Conservation (phyloP, 202 grass and related monocot genomes). For the Thinopyrum obtusiflorum region DNA sequence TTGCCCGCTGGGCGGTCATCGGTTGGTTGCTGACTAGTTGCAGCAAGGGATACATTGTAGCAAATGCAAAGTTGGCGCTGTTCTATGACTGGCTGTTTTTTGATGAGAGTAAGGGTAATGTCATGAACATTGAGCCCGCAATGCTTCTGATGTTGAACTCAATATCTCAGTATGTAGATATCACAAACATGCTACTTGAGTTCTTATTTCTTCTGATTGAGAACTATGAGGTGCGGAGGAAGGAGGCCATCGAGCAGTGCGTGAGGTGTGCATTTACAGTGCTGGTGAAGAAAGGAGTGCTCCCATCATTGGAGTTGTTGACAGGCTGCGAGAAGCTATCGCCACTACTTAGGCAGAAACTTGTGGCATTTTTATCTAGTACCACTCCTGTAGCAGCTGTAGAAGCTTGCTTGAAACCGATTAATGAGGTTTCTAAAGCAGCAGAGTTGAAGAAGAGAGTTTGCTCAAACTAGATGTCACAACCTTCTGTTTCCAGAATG, state of each 20-base stretch:
- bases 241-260: slow-evolving; percentile 44
- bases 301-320: slow-evolving; percentile 62
- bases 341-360: slow-evolving; percentile 65
- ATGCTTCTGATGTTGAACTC: slow-evolving; percentile 96
- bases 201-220: slow-evolving; percentile 91
- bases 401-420: slow-evolving; percentile 15
- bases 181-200: slow-evolving; percentile 77
- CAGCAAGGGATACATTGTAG: slow-evolving; percentile 60
- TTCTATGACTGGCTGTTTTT: slow-evolving; percentile 95
- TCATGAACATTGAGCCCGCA: slow-evolving; percentile 94
- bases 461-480: slow-evolving; percentile 34
- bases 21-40: slow-evolving; percentile 80
- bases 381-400: slow-evolving; percentile 21
- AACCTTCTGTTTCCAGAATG: neutral
- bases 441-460: slow-evolving; percentile 32
- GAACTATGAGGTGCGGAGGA: slow-evolving; percentile 75
- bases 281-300: slow-evolving; percentile 63
- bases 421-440: slow-evolving; percentile 20
- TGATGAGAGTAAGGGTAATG: slow-evolving; percentile 45
- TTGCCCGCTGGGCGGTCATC: slow-evolving; percentile 79
- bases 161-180: slow-evolving; percentile 70
- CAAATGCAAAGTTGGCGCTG: slow-evolving; percentile 75
- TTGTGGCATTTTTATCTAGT: slow-evolving; percentile 51
- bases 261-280: slow-evolving; percentile 46
- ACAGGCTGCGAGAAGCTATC: slow-evolving; percentile 58